A percentile compares a stretch with the other conserved stretches of the same genome.
Conservation (phyloP, 2,329 filamentous ascomycete genomes). For the Coleophoma eucalyptorum region DNA sequence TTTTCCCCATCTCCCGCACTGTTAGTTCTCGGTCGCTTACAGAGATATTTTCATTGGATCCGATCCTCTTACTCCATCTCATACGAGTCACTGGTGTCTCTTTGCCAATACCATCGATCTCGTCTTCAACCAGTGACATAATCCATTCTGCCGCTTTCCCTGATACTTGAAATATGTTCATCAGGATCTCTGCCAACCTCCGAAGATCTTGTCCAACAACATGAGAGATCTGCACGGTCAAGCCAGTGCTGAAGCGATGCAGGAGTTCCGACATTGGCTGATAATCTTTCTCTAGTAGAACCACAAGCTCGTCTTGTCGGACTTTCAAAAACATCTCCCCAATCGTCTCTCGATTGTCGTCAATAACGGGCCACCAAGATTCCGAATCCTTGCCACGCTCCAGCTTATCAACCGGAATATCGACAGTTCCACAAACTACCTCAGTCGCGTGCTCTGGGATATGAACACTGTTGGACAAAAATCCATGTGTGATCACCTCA, state of each 20-base stretch:
- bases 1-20: slow-evolving; percentile 74
- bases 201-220: slow-evolving; percentile 75
- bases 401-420: slow-evolving; percentile 69
- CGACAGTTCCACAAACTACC: slow-evolving; percentile 66
- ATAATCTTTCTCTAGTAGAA: slow-evolving; percentile 84
- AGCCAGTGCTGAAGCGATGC: slow-evolving; percentile 76
- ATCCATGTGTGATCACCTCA: slow-evolving; percentile 17
- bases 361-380: slow-evolving; percentile 81
- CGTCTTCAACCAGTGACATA: slow-evolving; percentile 88
- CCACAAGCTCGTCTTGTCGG: slow-evolving; percentile 82
- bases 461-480: slow-evolving; percentile 22
- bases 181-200: slow-evolving; percentile 76
- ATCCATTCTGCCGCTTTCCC: slow-evolving; percentile 85
- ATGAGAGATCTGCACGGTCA: slow-evolving; percentile 81
- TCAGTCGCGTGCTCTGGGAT: slow-evolving; percentile 37
- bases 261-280: slow-evolving; percentile 76
- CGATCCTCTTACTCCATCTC: slow-evolving; percentile 67
- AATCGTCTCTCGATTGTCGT: slow-evolving; percentile 70
- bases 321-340: slow-evolving; percentile 84
- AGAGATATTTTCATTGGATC: slow-evolving; percentile 65
- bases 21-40: slow-evolving; percentile 64
- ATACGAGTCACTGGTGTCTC: slow-evolving; percentile 72
- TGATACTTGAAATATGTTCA: slow-evolving; percentile 95
- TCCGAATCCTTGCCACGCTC: slow-evolving; percentile 76
- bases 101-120: slow-evolving; percentile 89